Evolutionary conservation across 2,329 filamentous ascomycete species (phyloP), one percentile per base, ranked within the genome.

Genomic region (Davidsoniella australis): DNA sequence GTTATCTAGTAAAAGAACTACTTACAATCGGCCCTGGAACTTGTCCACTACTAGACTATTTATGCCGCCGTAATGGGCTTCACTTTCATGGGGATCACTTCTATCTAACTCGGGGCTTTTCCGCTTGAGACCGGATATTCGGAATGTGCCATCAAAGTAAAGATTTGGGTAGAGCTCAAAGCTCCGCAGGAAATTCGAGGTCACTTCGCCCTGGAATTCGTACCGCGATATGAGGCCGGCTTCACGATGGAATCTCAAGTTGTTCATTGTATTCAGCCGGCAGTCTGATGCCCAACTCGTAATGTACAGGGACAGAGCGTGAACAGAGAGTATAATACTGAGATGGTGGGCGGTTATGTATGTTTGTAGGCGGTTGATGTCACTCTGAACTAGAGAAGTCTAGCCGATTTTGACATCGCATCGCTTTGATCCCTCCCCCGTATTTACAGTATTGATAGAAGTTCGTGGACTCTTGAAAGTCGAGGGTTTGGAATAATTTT

Each of bases 41-140:
- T 78, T 76, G 58, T 95, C 88, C 38, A 94, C 72, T 0, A 82
- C 78, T 39, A 95, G 67, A 38, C 81, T 77, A 59, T 82, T 91
- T 37, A 88, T 83, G 12, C 87, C 87, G 3, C 84, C 75, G 48
- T 76, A 73, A 63, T 94, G 87, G 1, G 86, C 84, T 38, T 48
- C 48, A n/a, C 18, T 16, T 12, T 33, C 20, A n/a, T n/a, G 38
- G 7, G 18, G 5, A 7, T 42, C 10, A 10, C 7, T 6, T 43
- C 24, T 29, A 4, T 14, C 38, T 8, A 8, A 6, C 5, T 20
- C 26, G 2, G 18, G 17, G 39, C 18, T 44, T 2, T 9, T 4
- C 17, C 9, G 8, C 2, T 16, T 20, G 18, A n/a, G 10, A 6
- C 7, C 14, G 8, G 49, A 39, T 2, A 51, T 3, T 16, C 42